These are phyloP conservation scores for Crucihimalaya himalaica DNA, from an alignment of 345 rosid species.

Conservation along the genomic window DNA sequence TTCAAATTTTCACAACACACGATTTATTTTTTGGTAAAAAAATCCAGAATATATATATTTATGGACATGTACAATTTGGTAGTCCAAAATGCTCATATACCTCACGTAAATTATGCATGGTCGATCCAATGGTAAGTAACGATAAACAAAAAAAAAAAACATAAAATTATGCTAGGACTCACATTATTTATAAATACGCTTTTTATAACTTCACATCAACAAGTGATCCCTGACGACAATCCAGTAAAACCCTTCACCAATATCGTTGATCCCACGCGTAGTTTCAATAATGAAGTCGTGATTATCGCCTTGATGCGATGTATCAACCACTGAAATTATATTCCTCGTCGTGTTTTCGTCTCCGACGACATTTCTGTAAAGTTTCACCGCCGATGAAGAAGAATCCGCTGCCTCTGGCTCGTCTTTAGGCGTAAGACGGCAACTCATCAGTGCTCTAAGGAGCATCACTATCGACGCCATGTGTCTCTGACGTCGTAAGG, in stretches of 20 bases:
- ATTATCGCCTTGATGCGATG: neutral
- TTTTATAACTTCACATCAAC: conserved; percentile 11
- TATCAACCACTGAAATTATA: conserved; percentile 2
- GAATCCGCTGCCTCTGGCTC: neutral
- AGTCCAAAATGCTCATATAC: conserved; percentile 1
- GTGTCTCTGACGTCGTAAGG: neutral
- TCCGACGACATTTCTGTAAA: neutral
- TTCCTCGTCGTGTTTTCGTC: neutral
- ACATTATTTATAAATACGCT: neutral
- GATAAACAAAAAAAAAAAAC: too few relatives aligned
- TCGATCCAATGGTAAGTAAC: neutral
- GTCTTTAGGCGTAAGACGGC: conserved; percentile 37
- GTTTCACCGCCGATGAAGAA: neutral
- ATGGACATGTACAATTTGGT: neutral
- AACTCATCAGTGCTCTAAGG: conserved; percentile 39
- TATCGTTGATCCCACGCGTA: conserved; percentile 5
- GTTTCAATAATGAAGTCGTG: neutral
- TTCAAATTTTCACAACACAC: too few relatives aligned
- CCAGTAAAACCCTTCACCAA: conserved; percentile 27
- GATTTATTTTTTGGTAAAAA: neutral
- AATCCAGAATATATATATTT: neutral
- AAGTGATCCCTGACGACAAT: conserved; percentile 23
- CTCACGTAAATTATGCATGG: conserved; percentile 7
- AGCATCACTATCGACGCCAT: conserved; percentile 44
- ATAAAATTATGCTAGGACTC: neutral